These are phyloP conservation scores for Trifolium dubium DNA, from an alignment of 306 rosid genomes.

Conservation along the genomic window DNA sequence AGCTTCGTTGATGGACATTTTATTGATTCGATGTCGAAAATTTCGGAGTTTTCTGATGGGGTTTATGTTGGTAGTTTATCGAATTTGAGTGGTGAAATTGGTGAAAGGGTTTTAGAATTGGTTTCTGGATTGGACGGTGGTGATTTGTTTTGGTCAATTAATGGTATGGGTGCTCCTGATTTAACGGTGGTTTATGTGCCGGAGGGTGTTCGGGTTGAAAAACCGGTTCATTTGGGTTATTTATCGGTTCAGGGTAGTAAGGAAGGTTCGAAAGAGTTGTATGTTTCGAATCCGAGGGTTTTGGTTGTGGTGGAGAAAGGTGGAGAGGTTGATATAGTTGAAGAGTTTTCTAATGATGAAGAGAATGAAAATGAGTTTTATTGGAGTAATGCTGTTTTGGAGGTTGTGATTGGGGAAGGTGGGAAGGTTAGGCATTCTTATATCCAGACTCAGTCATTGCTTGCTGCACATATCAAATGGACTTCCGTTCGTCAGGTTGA, in stretches of 20 bases:
- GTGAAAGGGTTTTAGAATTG: conserved; percentile 55
- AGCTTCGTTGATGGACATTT: conserved; percentile 64
- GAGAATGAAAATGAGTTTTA: conserved; percentile 48
- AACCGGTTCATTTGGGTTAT: conserved; percentile 67
- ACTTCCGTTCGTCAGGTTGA: conserved; percentile 81
- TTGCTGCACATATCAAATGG: conserved; percentile 92
- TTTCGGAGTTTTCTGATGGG: conserved; percentile 54
- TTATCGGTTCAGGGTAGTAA: conserved; percentile 49
- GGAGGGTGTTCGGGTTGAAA: conserved; percentile 61
- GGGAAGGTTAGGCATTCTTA: conserved; percentile 89
- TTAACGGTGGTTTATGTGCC: conserved; percentile 81
- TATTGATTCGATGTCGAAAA: conserved; percentile 36
- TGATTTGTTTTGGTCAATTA: conserved; percentile 93
- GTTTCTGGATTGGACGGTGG: conserved; percentile 41
- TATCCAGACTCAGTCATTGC: conserved; percentile 76
- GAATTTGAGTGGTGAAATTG: background rate
- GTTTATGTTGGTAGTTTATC: conserved; percentile 63
- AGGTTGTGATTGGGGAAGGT: conserved; percentile 67
- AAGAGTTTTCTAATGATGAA: conserved; percentile 62
- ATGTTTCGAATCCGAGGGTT: conserved; percentile 84
- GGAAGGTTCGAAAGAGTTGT: conserved; percentile 52
- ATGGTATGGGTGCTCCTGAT: conserved; percentile 91
- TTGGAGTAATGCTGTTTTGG: conserved; percentile 86
- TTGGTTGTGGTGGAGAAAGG: conserved; percentile 82
- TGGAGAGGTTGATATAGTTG: conserved; percentile 69